Conservation (phyloP, 495 filamentous ascomycete genomes). For the Parmelia sp. region DNA sequence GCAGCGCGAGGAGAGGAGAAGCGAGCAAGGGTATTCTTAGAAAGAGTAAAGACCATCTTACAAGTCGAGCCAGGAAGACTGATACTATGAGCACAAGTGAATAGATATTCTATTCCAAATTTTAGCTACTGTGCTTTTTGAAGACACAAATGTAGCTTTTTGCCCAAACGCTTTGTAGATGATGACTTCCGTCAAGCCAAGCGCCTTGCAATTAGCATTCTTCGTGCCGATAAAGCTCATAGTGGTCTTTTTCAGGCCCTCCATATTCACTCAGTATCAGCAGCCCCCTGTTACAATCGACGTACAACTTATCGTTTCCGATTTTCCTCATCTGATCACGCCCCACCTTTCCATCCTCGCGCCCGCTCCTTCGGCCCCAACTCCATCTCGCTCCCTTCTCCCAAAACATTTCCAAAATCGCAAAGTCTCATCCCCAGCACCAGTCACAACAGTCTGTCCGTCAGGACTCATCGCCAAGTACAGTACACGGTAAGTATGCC, state of each 20-base stretch:
- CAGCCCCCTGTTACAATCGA: conserved; percentile 8
- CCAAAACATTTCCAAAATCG: conserved; percentile 95
- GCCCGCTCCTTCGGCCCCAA: conserved; percentile 44
- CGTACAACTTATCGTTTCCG: neutral
- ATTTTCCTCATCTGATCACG: conserved; percentile 53
- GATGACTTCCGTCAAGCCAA: conserved; percentile 2
- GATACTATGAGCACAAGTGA: conserved; percentile 42
- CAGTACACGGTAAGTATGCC: conserved; percentile 91
- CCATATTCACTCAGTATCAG: conserved; percentile 4
- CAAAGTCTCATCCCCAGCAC: conserved; percentile 92
- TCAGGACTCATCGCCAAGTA: conserved; percentile 98
- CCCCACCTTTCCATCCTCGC: conserved; percentile 61
- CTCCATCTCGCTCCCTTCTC: conserved; percentile 50
- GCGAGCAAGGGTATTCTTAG: conserved; percentile 72
- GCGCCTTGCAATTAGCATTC: conserved; percentile 11
- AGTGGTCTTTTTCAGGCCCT: neutral
- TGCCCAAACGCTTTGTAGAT: neutral
- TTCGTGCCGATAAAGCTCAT: conserved; percentile 5
- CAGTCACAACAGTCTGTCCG: conserved; percentile 86
- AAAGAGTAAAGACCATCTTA: conserved; percentile 72
- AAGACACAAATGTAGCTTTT: conserved; percentile 3
- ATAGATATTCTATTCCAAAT: neutral
- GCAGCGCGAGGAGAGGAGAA: conserved; percentile 73
- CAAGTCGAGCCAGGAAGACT: conserved; percentile 77
- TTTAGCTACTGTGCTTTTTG: neutral